Base-by-base conservation (phyloP, 2,329 filamentous ascomycete species). In the Epichloe glyceriae region DNA sequence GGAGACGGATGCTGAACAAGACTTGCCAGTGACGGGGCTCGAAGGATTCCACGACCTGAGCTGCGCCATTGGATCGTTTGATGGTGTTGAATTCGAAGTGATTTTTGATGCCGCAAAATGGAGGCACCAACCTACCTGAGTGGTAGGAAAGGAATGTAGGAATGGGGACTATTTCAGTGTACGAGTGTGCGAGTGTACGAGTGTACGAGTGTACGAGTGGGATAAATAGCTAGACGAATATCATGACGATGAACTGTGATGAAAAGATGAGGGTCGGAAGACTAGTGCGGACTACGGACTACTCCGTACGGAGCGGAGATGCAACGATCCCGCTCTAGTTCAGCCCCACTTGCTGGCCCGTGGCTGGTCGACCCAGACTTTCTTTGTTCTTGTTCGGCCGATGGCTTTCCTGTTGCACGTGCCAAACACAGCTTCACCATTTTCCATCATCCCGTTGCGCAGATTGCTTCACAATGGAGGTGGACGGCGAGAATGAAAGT, bases 41-140 rank as follows among this genome's bases (percentile, higher is more conserved):
- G 82, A 86, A 61, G 86, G 86, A 0, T 75, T 78, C 47, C 78
- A 85, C 57, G 86, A 91, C 62, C 55, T 90, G 51, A 82, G 80
- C 59, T 82, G 80, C 15, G 80, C 84, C 1, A 72, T 93, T 44
- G 86, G 87, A 1, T 76, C 82, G 12, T 89, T 83, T 63, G 82
- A 83, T 3, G 73, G 68, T n/a, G 78, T 85, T 1, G 74, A 75
- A 46, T 83, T 87, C 56, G 84, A 88, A 64, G 76, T 84, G 10
- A 70, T 80, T 7, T 81, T 87, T 59, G 73, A 78, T 43, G 73
- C 75, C 22, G 68, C 65, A 6, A 70, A 70, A 62, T 87, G 83
- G 82, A 57, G 73, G 63, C 85, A 76, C 50, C 58, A 60, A 30
- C 10, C 30, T 30, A 10, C 30, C 26, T 30, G 26, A 30, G 30